Percentiles rank a stretch among this genome's conserved stretches.
Evolutionary conservation across 225 moss, liverwort and hornwort species (phyloP).

Genomic region (Asterella californica): DNA sequence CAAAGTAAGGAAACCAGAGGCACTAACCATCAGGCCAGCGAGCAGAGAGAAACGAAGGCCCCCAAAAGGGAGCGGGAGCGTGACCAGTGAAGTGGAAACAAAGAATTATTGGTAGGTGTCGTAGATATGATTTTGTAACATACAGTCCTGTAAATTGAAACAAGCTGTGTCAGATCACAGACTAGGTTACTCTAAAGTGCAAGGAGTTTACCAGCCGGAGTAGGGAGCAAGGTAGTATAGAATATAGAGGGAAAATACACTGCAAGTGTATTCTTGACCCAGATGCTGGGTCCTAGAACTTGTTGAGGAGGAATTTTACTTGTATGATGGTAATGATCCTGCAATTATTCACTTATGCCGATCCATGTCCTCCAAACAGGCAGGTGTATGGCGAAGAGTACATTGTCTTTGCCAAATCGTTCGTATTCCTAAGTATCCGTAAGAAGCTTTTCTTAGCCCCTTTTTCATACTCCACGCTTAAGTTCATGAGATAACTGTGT

Average conservation of each 20-base stretch:
- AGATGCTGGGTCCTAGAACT: neutral
- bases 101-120: too few relatives aligned
- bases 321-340: too few relatives aligned
- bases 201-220: neutral
- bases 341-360: too few relatives aligned
- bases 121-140: neutral
- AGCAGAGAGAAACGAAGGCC: slow-evolving; percentile 12
- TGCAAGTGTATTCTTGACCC: neutral
- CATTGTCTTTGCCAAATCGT: too few relatives aligned
- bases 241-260: neutral
- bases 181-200: neutral
- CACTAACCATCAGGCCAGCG: neutral
- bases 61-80: slow-evolving; percentile 34
- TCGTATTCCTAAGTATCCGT: too few relatives aligned
- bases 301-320: neutral
- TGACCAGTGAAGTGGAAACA: slow-evolving; percentile 17
- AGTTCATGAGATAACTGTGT: too few relatives aligned
- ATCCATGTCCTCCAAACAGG: too few relatives aligned
- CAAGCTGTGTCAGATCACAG: neutral
- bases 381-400: too few relatives aligned
- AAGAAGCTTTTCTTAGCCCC: too few relatives aligned
- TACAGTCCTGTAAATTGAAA: slow-evolving; percentile 1
- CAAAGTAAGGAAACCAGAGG: neutral
- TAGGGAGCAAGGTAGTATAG: neutral
- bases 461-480: too few relatives aligned